Percentiles rank a stretch among this genome's conserved stretches.
Conservation (phyloP, 164 flowering plant genomes). For the Hamamelis virginiana region DNA sequence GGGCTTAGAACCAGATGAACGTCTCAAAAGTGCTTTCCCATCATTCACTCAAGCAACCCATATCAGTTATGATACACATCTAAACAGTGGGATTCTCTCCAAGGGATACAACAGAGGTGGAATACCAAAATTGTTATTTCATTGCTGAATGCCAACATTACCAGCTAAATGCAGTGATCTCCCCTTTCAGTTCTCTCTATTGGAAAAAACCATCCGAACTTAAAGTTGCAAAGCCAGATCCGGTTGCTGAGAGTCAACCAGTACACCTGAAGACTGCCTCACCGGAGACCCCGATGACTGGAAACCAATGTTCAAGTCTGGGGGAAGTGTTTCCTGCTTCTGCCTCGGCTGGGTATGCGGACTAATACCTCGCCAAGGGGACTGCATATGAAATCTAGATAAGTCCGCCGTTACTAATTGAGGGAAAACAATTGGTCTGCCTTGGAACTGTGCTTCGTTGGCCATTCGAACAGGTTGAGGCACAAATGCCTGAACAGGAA, state of each 20-base stretch:
- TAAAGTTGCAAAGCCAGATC: conserved; percentile 94
- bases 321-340: conserved; percentile 71
- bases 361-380: conserved; percentile 53
- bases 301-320: conserved; percentile 84
- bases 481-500: conserved; percentile 41
- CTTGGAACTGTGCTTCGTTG: conserved; percentile 42
- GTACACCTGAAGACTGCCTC: conserved; percentile 52
- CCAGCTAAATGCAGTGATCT: neutral
- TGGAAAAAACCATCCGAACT: conserved; percentile 8
- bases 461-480: conserved; percentile 31
- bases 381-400: conserved; percentile 57
- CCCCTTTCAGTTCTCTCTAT: too few relatives aligned
- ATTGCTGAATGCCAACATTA: neutral
- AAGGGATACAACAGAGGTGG: neutral
- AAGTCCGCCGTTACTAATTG: conserved; percentile 49
- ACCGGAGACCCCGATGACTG: conserved; percentile 80
- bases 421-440: conserved; percentile 43
- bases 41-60: neutral
- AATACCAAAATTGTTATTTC: neutral
- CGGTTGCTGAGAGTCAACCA: conserved; percentile 86
- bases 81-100: neutral
- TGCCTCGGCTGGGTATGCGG: conserved; percentile 53
- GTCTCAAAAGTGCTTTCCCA: neutral
- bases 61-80: neutral
- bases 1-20: too few relatives aligned